Evolutionary conservation across 768 basidiomycete species (phyloP), one percentile per base, ranked within the genome.

Genomic region (Lactifluus piperatus): DNA sequence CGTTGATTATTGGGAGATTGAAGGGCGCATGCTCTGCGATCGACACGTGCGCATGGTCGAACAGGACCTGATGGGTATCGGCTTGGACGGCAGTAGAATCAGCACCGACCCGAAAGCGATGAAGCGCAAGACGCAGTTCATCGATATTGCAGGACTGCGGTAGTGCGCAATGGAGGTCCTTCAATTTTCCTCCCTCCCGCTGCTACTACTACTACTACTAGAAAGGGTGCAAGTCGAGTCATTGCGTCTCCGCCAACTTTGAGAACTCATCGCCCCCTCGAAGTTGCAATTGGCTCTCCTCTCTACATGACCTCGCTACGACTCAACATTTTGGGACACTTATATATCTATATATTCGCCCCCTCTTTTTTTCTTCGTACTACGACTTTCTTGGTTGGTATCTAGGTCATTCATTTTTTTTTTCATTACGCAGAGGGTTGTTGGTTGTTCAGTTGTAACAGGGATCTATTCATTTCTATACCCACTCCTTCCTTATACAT

Each of bases 1-100:
- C 63, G 84, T 79, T 62, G 89, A 94, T 68, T 97, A 97, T 68
- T 97, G 87, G 83, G 93, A 95, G 70, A 78, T 93, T 5, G 91
- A 89, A 65, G 83, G 86, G 26, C 74, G 81, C 72, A 91, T 91
- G 84, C 74, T 91, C 56, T 95, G 94, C 69, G 93, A 95, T 74
- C 74, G 78, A 58, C 94, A 95, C 71, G 87, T 87, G 53, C 60
- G 45, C 60, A 70, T 48, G 53, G 68, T 65, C 60, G 64, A 57
- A 51, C 64, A 53, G 20, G 65, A 65, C 57, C 36, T 65, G 61
- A 51, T 66, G 62, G 66, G 61, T 54, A 49, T 56, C 18, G 53
- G 47, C 53, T 60, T 36, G 53, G 65, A 56, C 22, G 51, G 53
- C 58, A 27, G 9, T 13, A 60, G 54, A 57, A 64, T 56, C 50